Evolutionary conservation across 352 stramenopile genomes (phyloP).

Genomic region (Pseudoperonospora humuli): DNA sequence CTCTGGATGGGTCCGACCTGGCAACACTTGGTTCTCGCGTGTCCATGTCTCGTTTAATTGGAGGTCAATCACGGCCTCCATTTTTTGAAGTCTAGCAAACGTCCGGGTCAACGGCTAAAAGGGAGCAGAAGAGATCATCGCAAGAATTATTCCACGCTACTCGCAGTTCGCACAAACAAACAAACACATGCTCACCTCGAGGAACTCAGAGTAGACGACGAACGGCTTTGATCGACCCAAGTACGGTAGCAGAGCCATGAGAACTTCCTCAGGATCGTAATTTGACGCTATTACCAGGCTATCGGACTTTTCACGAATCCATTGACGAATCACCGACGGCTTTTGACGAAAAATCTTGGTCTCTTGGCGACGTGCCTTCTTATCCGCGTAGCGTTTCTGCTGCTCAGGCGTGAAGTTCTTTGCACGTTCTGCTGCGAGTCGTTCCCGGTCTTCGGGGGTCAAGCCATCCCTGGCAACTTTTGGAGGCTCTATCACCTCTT

Average conservation of each 20-base stretch:
- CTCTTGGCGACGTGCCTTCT: constrained; percentile 56
- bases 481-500: constrained; percentile 36
- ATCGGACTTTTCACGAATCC: constrained; percentile 65
- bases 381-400: constrained; percentile 66
- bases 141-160: not conserved
- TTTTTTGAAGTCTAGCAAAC: constrained; percentile 86
- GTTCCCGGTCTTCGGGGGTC: constrained; percentile 48
- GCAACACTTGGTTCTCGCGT: constrained; percentile 91
- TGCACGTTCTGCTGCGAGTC: constrained; percentile 69
- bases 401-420: constrained; percentile 78
- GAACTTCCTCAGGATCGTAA: constrained; percentile 83
- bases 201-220: constrained; percentile 93
- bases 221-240: constrained; percentile 89
- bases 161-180: not conserved
- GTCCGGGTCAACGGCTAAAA: constrained; percentile 83
- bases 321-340: constrained; percentile 54
- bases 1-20: constrained; percentile 90
- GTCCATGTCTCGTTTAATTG: constrained; percentile 94
- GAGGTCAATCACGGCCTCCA: constrained; percentile 88
- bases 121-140: not conserved
- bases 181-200: constrained; percentile 40
- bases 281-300: constrained; percentile 87
- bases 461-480: constrained; percentile 46
- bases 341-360: constrained; percentile 79
- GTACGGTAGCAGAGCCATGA: constrained; percentile 87